These are phyloP conservation scores for Ramaria rubella DNA, from an alignment of 768 basidiomycete species.

Conservation along the genomic window DNA sequence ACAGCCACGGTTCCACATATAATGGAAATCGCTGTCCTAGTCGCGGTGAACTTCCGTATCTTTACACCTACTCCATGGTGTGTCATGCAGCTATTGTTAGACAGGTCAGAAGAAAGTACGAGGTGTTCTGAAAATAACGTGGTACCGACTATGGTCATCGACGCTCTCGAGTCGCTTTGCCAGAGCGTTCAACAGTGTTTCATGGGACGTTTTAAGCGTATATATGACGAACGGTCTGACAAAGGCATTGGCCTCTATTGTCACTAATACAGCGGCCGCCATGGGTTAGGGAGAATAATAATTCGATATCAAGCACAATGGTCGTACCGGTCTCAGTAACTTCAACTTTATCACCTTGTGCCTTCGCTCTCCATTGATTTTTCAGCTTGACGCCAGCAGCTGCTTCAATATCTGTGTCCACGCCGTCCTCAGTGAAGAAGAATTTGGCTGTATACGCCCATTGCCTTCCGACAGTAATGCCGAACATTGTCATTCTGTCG, in stretches of 20 bases:
- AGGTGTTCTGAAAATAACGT: no score
- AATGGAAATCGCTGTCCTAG: background rate
- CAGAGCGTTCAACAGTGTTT: background rate
- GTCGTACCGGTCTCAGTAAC: background rate
- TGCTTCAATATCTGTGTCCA: conserved; percentile 6
- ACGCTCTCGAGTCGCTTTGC: background rate
- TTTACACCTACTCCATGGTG: no score
- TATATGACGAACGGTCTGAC: background rate
- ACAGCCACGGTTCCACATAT: background rate
- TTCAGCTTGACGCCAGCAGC: background rate
- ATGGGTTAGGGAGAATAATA: background rate
- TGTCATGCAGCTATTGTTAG: no score
- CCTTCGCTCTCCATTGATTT: background rate
- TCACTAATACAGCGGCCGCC: background rate
- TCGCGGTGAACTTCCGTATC: no score
- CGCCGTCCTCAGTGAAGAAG: conserved; percentile 2
- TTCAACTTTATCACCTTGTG: background rate
- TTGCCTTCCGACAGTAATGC: background rate
- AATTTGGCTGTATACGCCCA: background rate
- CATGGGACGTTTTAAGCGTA: background rate
- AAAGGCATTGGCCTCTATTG: background rate
- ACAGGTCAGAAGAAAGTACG: no score
- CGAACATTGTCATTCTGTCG: conserved; percentile 5
- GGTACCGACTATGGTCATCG: no score
- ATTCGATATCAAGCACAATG: background rate